phyloP scores from a whole-genome alignment of 2,329 filamentous ascomycete genomes.

The Botrytis paeoniae region DNA sequence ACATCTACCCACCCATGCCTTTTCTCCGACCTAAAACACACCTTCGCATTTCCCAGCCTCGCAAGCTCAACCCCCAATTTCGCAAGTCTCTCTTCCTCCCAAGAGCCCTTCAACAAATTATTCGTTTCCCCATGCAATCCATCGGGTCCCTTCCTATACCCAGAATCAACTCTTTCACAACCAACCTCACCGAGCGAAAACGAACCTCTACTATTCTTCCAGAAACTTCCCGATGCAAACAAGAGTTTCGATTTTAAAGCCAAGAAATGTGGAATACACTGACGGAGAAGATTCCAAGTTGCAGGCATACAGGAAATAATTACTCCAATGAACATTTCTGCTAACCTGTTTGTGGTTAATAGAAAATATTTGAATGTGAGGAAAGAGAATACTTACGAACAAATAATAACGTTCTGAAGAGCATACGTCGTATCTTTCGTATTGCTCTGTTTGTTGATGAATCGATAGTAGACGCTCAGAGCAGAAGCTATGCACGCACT shows the following conservation, averaged over 20 bases:
- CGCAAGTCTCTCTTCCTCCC: neutral
- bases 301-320: neutral
- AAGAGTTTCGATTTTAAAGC: neutral
- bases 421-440: neutral
- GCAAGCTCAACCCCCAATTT: neutral
- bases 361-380: neutral
- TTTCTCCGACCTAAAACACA: neutral
- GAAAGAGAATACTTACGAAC: neutral
- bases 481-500: neutral
- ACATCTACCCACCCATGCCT: neutral
- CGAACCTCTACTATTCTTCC: neutral
- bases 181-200: accelerated
- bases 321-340: neutral
- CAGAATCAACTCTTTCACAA: neutral
- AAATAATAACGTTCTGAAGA: neutral
- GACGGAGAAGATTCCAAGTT: neutral
- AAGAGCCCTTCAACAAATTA: neutral
- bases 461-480: neutral
- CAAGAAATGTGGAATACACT: neutral
- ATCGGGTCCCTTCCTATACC: neutral
- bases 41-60: neutral
- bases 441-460: neutral
- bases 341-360: neutral
- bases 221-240: neutral
- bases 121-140: neutral